phyloP scores from a whole-genome alignment of 164 flowering plant species.

The Piper betle region DNA sequence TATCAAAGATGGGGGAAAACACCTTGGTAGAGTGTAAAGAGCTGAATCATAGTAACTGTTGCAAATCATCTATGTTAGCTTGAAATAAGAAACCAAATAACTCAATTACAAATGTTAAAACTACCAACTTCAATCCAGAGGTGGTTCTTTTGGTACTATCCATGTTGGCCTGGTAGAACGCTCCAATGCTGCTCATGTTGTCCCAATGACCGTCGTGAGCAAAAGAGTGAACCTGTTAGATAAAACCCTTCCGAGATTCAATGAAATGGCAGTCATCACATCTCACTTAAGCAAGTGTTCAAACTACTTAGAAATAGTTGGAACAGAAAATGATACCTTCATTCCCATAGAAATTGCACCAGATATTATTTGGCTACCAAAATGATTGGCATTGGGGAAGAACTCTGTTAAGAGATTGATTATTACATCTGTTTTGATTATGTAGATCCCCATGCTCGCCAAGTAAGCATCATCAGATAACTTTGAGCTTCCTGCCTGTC shows the following conservation, averaged over 20 bases:
- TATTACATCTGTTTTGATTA: constrained; percentile 45
- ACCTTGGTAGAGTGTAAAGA: constrained; percentile 53
- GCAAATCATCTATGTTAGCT: constrained; percentile 14
- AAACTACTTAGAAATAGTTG: background rate
- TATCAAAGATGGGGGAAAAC: constrained; percentile 55
- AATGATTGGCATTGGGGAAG: constrained; percentile 52
- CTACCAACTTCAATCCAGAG: constrained; percentile 41
- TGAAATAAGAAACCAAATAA: constrained; percentile 3
- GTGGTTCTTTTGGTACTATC: constrained; percentile 34
- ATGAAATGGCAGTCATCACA: no score
- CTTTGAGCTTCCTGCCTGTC: background rate
- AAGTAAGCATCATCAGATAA: constrained; percentile 5
- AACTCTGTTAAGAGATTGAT: constrained; percentile 36
- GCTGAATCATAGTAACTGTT: constrained; percentile 57
- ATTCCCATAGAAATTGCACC: constrained; percentile 58
- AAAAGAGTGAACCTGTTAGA: constrained; percentile 40
- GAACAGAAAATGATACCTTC: constrained; percentile 31
- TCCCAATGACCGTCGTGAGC: constrained; percentile 71
- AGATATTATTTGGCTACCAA: constrained; percentile 50
- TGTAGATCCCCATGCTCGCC: constrained; percentile 65
- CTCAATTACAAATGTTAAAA: background rate
- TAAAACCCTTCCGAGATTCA: background rate
- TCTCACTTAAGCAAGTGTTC: background rate
- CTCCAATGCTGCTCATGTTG: constrained; percentile 54
- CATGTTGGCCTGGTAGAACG: constrained; percentile 69